Evolutionary conservation across 2,329 filamentous ascomycete genomes (phyloP), one percentile per base, ranked within the genome.

Genomic region (Chaetothyriales sp.): DNA sequence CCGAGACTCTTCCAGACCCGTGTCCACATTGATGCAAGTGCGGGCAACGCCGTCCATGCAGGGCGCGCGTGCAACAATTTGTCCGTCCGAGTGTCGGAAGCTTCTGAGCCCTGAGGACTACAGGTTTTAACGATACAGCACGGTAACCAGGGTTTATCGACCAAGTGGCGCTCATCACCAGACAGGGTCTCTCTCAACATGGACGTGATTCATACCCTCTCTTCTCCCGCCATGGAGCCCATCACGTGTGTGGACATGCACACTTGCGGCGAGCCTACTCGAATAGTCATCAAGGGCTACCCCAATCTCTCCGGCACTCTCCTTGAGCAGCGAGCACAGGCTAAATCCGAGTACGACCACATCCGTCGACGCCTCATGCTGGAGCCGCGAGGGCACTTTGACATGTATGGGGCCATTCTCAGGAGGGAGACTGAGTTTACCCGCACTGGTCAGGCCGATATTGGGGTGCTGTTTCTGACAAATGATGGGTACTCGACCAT

Each of bases 371-470:
- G 64, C 3, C 57, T 73, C 10, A 69, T 73, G 58, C 62, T 69
- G 3, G 73, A 75, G 53, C 73, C 73, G 5, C 67, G 72, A 32
- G 73, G 72, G 12, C 73, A 75, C 55, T 62, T 62, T 12, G 73
- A 72, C 51, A 76, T 75, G 73, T 75, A 75, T 53, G 73, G 73
- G 2, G 72, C 71, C 5, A 65, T 75, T 22, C 61, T 75, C 44
- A 56, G 61, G 1, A 65, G 59, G 0, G 62, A 67, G 18, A 73
- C 72, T 3, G 71, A 72, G 57, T 62, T 70, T 0, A 64, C 66
- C n/a, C 43, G 47, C 5, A 52, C 57, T 1, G 66, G 66, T 1
- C 55, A 67, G n/a, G 73, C 73, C 0, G 63, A 75, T 55, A 69
- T 74, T 22, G 73, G 71, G 3, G 69, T 71, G 1, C 55, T 75